These are phyloP conservation scores for Mycena metata DNA, from an alignment of 768 basidiomycete genomes.

Conservation along the genomic window DNA sequence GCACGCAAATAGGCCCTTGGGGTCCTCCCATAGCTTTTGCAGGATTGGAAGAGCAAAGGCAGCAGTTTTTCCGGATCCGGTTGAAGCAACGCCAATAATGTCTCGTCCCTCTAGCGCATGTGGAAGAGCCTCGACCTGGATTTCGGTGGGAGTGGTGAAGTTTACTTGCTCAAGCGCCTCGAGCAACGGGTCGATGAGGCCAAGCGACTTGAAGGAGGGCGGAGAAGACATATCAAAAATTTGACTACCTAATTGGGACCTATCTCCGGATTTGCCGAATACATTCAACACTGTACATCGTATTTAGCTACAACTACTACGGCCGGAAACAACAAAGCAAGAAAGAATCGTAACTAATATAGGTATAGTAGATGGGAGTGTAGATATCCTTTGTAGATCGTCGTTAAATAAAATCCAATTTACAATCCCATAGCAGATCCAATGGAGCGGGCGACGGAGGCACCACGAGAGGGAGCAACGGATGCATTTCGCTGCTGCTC, in stretches of 20 bases:
- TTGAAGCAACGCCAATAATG: slow-evolving; percentile 98
- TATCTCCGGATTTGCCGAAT: not conserved
- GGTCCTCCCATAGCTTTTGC: slow-evolving; percentile 96
- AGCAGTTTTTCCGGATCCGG: slow-evolving; percentile 97
- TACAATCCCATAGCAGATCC: slow-evolving; percentile 58
- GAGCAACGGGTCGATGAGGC: slow-evolving; percentile 90
- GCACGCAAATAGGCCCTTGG: slow-evolving; percentile 92
- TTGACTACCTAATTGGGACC: slow-evolving; percentile 1
- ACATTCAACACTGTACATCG: not conserved
- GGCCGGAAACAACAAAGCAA: slow-evolving; percentile 27
- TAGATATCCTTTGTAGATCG: slow-evolving; percentile 28
- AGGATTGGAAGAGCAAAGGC: slow-evolving; percentile 97
- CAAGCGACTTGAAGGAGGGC: slow-evolving; percentile 83
- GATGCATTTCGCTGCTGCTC: slow-evolving; percentile 66
- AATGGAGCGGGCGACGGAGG: slow-evolving; percentile 61
- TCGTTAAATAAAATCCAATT: slow-evolving; percentile 22
- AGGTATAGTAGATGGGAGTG: slow-evolving; percentile 14
- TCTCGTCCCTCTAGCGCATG: slow-evolving; percentile 92
- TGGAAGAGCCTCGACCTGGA: slow-evolving; percentile 88
- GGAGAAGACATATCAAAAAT: slow-evolving; percentile 40
- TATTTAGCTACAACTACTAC: slow-evolving; percentile 32
- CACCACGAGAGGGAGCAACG: slow-evolving; percentile 48
- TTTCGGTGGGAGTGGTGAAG: slow-evolving; percentile 90
- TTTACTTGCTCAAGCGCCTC: slow-evolving; percentile 85
- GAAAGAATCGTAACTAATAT: slow-evolving; percentile 21